Evolutionary conservation across 176 grass and related monocot species (phyloP).

Genomic region (Elaeis guineensis): DNA sequence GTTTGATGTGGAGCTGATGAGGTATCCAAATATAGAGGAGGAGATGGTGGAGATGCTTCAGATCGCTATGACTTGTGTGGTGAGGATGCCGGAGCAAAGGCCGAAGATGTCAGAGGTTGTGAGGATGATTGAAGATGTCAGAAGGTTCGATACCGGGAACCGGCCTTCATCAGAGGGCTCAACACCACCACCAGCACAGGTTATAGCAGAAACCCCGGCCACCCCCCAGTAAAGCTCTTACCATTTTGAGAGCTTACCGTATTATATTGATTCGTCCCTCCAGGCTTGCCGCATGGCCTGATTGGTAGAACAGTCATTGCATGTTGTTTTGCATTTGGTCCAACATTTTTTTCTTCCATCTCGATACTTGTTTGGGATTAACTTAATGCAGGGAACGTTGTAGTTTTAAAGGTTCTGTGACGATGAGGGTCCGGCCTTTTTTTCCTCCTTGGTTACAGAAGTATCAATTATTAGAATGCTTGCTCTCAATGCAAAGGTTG

Average conservation of each 20-base stretch:
- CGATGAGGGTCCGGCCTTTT: too few relatives aligned
- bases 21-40: slow-evolving; percentile 95
- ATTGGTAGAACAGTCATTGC: not conserved
- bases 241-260: too few relatives aligned
- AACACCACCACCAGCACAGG: slow-evolving; percentile 1
- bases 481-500: too few relatives aligned
- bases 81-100: slow-evolving; percentile 62
- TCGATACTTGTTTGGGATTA: too few relatives aligned
- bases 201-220: not conserved
- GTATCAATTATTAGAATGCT: too few relatives aligned
- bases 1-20: slow-evolving; percentile 79
- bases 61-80: slow-evolving; percentile 80
- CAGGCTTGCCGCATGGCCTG: too few relatives aligned
- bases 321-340: not conserved
- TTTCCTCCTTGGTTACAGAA: too few relatives aligned
- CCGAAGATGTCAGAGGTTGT: slow-evolving; percentile 78
- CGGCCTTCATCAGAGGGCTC: slow-evolving; percentile 30
- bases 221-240: not conserved
- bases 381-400: too few relatives aligned
- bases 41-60: slow-evolving; percentile 99
- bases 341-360: too few relatives aligned
- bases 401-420: too few relatives aligned
- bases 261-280: too few relatives aligned
- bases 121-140: slow-evolving; percentile 68
- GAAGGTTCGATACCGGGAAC: slow-evolving; percentile 31